Conservation (phyloP, 768 basidiomycete genomes). For the Mycena vitilis region DNA sequence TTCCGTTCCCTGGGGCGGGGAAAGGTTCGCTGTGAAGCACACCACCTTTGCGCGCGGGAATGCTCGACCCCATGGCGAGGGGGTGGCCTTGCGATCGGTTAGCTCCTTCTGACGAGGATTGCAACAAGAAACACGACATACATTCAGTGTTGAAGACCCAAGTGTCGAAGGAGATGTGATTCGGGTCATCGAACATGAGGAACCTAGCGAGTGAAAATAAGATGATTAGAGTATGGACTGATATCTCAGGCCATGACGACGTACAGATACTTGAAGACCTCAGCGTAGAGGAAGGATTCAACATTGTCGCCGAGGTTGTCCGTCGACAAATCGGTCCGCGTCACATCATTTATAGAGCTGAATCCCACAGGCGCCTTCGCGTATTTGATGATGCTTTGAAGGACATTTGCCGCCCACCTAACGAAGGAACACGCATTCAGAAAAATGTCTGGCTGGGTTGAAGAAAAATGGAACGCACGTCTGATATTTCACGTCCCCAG, state of each 20-base stretch:
- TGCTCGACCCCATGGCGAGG: slow-evolving; percentile 26
- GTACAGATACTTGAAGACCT: slow-evolving; percentile 29
- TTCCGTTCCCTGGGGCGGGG: slow-evolving; percentile 12
- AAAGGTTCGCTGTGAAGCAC: slow-evolving; percentile 6
- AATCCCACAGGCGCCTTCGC: slow-evolving; percentile 24
- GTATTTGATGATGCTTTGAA: slow-evolving; percentile 26
- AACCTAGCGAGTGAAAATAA: slow-evolving; percentile 1
- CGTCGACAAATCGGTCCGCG: slow-evolving; percentile 25
- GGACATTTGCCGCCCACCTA: slow-evolving; percentile 24
- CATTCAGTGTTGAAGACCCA: slow-evolving; percentile 31
- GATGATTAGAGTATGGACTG: slow-evolving; percentile 1
- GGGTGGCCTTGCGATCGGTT: slow-evolving; percentile 13
- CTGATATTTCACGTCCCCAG: slow-evolving; percentile 27
- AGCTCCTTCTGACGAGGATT: background rate
- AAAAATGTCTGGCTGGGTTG: too few species aligned
- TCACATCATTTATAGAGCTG: slow-evolving; percentile 22
- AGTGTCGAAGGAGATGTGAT: slow-evolving; percentile 28
- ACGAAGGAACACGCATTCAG: too few species aligned
- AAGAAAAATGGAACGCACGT: background rate
- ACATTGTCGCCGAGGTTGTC: slow-evolving; percentile 30
- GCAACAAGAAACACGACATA: background rate
- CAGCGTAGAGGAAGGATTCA: slow-evolving; percentile 27
- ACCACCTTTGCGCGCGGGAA: slow-evolving; percentile 10
- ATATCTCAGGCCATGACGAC: background rate
- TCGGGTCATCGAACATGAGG: slow-evolving; percentile 29